A percentile compares a stretch with the other conserved stretches of the same genome.
Evolutionary conservation across 2,329 filamentous ascomycete genomes (phyloP).

Genomic region (Chaetomium strumarium): DNA sequence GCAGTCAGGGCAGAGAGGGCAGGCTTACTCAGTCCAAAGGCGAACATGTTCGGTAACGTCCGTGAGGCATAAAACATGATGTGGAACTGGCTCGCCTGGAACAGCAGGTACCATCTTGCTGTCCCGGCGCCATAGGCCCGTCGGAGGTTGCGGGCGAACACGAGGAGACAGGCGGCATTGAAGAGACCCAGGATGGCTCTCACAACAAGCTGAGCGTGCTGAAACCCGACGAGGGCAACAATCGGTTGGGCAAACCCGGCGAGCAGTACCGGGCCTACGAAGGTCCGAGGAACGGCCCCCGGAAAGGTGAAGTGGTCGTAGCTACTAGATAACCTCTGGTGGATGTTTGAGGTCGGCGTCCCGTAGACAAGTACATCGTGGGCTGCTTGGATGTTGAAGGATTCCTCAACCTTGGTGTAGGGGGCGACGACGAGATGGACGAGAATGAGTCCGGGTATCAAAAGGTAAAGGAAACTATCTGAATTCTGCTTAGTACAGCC

Average conservation of each 20-base stretch:
- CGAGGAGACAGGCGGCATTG: conserved; percentile 64
- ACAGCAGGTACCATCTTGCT: conserved; percentile 70
- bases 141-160: conserved; percentile 58
- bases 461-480: conserved; percentile 37
- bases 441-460: conserved; percentile 58
- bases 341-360: conserved; percentile 54
- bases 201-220: conserved; percentile 56
- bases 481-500: neutral
- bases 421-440: conserved; percentile 70
- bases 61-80: conserved; percentile 87
- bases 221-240: conserved; percentile 49
- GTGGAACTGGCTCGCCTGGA: conserved; percentile 86
- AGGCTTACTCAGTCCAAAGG: conserved; percentile 70
- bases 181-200: conserved; percentile 70
- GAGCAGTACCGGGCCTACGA: conserved; percentile 73
- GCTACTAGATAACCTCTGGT: conserved; percentile 48
- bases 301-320: conserved; percentile 93
- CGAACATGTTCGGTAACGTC: conserved; percentile 94
- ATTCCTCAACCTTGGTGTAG: conserved; percentile 97
- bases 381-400: conserved; percentile 90
- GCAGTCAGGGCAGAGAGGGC: conserved; percentile 35
- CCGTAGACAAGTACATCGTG: conserved; percentile 86
- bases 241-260: conserved; percentile 66
- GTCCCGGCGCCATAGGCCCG: conserved; percentile 62
- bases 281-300: conserved; percentile 85